Conservation (phyloP, 495 filamentous ascomycete species). For the Podospora comata region DNA sequence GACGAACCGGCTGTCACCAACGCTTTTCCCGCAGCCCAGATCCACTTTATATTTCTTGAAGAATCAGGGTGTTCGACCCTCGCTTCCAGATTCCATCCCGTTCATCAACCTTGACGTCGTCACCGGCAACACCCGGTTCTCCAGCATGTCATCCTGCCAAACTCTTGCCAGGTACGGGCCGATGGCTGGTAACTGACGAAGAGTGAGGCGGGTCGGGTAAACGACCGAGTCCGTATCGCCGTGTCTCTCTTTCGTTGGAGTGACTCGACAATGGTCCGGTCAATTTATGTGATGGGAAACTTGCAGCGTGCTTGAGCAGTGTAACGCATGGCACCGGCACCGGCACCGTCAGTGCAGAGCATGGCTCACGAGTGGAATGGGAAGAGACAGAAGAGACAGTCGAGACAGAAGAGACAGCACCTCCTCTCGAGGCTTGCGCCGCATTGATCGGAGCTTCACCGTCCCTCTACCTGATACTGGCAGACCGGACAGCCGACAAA, state of each 20-base stretch:
- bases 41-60: background rate
- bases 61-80: background rate
- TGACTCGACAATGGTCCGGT: slow-evolving; percentile 7
- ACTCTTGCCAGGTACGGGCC: background rate
- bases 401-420: no score
- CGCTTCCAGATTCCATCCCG: background rate
- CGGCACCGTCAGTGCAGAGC: slow-evolving; percentile 9
- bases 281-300: slow-evolving; percentile 21
- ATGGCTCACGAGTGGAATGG: slow-evolving; percentile 12
- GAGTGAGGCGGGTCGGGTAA: background rate
- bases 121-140: background rate
- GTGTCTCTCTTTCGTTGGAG: background rate
- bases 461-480: background rate
- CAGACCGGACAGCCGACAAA: slow-evolving; percentile 1
- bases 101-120: background rate
- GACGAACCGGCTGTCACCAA: background rate
- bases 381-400: background rate
- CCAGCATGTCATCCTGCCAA: background rate
- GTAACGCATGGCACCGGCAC: slow-evolving; percentile 13
- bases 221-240: background rate
- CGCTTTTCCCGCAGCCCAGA: background rate
- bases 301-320: slow-evolving; percentile 18
- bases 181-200: background rate
- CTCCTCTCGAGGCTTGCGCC: background rate
- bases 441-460: slow-evolving; percentile 2